These are phyloP conservation scores for Galerina sulciceps DNA, from an alignment of 768 basidiomycete genomes.

Conservation along the genomic window DNA sequence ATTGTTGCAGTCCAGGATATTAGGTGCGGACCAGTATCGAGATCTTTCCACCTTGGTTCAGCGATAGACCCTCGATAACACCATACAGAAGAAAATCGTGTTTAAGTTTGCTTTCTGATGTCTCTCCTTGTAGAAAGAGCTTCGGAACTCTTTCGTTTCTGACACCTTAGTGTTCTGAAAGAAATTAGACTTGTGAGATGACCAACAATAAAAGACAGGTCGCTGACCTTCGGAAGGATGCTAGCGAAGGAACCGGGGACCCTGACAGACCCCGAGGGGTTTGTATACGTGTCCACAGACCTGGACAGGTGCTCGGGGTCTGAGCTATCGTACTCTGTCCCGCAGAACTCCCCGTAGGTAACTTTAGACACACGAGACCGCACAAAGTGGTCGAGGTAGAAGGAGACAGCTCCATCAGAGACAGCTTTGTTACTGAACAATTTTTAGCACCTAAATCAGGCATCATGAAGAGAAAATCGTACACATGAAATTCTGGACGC, in stretches of 20 bases:
- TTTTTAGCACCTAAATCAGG: neutral
- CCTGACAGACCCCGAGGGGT: conserved; percentile 33
- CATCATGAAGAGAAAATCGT: conserved; percentile 20
- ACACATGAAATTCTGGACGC: conserved; percentile 59
- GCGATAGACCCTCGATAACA: conserved; percentile 24
- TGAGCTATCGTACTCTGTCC: conserved; percentile 20
- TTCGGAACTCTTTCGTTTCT: conserved; percentile 48
- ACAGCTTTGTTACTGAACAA: conserved; percentile 25
- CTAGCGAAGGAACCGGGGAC: conserved; percentile 34
- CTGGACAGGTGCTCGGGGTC: conserved; percentile 41
- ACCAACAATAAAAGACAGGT: neutral
- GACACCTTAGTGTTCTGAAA: conserved; percentile 43
- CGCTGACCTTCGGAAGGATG: conserved; percentile 13
- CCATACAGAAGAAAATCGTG: conserved; percentile 18
- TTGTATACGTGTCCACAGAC: conserved; percentile 23
- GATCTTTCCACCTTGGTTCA: conserved; percentile 29
- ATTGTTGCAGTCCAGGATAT: neutral
- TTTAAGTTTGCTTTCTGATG: conserved; percentile 12
- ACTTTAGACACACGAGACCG: conserved; percentile 24
- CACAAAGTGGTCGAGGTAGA: conserved; percentile 29
- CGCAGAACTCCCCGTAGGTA: conserved; percentile 41
- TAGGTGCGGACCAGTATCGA: conserved; percentile 24
- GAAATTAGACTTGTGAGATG: conserved; percentile 20
- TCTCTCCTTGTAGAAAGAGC: conserved; percentile 29
- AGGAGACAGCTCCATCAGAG: conserved; percentile 25